Base-by-base conservation (phyloP, 2,329 filamentous ascomycete species). In the Colletotrichum gigasporum region DNA sequence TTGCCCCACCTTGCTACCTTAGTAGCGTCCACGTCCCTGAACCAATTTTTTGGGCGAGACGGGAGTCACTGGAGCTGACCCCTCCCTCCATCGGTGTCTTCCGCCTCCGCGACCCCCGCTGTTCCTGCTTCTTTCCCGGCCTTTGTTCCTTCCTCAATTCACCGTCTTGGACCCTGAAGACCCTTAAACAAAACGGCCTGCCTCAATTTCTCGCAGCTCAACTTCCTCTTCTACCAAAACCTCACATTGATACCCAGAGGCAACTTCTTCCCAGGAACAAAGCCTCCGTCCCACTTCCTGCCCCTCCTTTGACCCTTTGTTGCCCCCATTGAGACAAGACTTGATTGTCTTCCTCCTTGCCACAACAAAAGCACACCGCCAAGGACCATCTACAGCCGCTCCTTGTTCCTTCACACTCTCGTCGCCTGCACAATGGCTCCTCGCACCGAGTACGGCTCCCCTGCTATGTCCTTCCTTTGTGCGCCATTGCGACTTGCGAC, bases 401-500 rank as follows among this genome's bases (percentile, higher is more conserved):
- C 24, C 10, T 14, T 47, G 3, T 53, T 2, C 6, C 57, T 55
- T 39, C 64, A 30, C 35, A 55, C 26, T 50, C 44, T 32, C 68
- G 11, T 67, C 26, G 30, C 30, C 54, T 8, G 32, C 52, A 69
- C 45, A 63, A 84, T 83, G 82, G 75, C 78, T 34, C 75, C 79
- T 56, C 76, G 75, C 58, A 82, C 77, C 62, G 80, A 84, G 82
- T 81, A 78, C 68, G 79, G n/a, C n/a, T 75, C 47, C 20, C 37
- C n/a, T 10, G n/a, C 24, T 8, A 3, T 4, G 10, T 68, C 70
- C 0, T 82, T 85, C 68, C n/a, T 37, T 16, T 20, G 16, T 55
- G 26, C 24, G 18, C 18, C 18, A 6, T 12, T 22, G 18, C 24
- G 20, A 20, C 44, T 30, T 9, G 8, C 10, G n/a, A 45, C 20